Conservation (phyloP, 371 early-diverging fungal species). For the Caulochytrium protostelioides region DNA sequence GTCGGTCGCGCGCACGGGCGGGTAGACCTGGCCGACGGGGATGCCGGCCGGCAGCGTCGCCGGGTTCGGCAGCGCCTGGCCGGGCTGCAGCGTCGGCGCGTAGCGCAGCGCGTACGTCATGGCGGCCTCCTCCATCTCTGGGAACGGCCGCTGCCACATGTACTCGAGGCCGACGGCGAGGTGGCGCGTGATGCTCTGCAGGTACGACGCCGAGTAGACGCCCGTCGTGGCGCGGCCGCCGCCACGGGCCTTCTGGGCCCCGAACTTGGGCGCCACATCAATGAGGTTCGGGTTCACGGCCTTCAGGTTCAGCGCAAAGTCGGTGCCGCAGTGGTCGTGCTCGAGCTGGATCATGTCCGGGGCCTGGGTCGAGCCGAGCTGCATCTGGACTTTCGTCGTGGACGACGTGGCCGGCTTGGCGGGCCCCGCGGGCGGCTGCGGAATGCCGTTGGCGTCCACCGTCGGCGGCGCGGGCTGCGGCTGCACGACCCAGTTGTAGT, state of each 20-base stretch:
- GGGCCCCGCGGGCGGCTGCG: constrained; percentile 1
- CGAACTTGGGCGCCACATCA: constrained; percentile 24
- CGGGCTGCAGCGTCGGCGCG: constrained; percentile 13
- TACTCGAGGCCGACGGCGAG: constrained; percentile 71
- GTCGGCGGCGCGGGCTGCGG: constrained; percentile 2
- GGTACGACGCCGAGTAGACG: constrained; percentile 58
- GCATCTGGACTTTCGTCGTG: constrained; percentile 57
- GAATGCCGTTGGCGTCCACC: constrained; percentile 3
- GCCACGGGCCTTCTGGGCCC: not conserved
- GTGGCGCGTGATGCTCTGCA: constrained; percentile 71
- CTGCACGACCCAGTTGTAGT: constrained; percentile 32
- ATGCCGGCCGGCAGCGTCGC: constrained; percentile 13
- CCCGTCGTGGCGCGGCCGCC: constrained; percentile 36
- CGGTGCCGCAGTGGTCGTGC: constrained; percentile 69
- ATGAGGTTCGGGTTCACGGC: constrained; percentile 80
- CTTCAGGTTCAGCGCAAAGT: constrained; percentile 67
- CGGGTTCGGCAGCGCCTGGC: constrained; percentile 10
- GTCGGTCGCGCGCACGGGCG: constrained; percentile 14
- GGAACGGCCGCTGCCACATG: constrained; percentile 60
- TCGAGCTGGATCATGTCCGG: constrained; percentile 81
- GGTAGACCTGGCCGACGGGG: constrained; percentile 19
- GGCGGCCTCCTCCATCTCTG: constrained; percentile 56
- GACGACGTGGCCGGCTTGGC: constrained; percentile 2
- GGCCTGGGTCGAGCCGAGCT: constrained; percentile 46
- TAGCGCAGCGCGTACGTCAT: constrained; percentile 16